Evolutionary conservation across 768 basidiomycete genomes (phyloP).

Genomic region (Megacollybia marginata): DNA sequence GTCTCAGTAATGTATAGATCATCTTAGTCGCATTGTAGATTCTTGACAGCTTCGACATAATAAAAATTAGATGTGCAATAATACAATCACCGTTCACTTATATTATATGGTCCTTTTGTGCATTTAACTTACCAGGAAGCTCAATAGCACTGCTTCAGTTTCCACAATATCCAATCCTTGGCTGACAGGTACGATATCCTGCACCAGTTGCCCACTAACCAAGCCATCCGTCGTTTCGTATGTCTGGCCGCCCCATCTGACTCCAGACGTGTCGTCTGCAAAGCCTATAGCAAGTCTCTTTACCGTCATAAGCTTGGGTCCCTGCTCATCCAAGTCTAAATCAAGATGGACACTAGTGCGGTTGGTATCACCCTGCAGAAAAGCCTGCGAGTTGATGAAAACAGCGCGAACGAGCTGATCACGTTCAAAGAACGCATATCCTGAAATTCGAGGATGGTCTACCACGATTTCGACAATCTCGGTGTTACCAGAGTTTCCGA

Average conservation of each 20-base stretch:
- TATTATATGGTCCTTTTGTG: background rate
- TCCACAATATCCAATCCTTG: constrained; percentile 24
- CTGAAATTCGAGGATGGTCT: constrained; percentile 26
- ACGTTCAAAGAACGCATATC: constrained; percentile 35
- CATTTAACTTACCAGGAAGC: background rate
- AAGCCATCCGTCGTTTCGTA: constrained; percentile 28
- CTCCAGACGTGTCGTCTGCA: constrained; percentile 33
- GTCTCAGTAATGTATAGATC: constrained; percentile 1
- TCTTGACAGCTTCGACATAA: no score
- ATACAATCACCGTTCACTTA: no score
- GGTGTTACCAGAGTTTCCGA: constrained; percentile 25
- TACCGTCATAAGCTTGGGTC: constrained; percentile 41
- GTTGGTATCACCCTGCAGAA: constrained; percentile 8
- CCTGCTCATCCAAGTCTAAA: constrained; percentile 26
- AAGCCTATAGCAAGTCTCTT: constrained; percentile 26
- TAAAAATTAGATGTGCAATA: no score
- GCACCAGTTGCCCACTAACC: constrained; percentile 13
- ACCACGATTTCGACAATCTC: constrained; percentile 29
- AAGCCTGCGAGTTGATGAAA: constrained; percentile 35
- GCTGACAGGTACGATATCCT: constrained; percentile 9
- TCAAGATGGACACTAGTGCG: constrained; percentile 36
- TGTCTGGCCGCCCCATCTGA: constrained; percentile 29
- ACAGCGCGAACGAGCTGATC: constrained; percentile 25
- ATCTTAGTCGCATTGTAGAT: background rate
- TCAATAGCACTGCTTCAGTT: constrained; percentile 27